Conservation (phyloP, 129 eudicot species). For the Lactuca saligna region DNA sequence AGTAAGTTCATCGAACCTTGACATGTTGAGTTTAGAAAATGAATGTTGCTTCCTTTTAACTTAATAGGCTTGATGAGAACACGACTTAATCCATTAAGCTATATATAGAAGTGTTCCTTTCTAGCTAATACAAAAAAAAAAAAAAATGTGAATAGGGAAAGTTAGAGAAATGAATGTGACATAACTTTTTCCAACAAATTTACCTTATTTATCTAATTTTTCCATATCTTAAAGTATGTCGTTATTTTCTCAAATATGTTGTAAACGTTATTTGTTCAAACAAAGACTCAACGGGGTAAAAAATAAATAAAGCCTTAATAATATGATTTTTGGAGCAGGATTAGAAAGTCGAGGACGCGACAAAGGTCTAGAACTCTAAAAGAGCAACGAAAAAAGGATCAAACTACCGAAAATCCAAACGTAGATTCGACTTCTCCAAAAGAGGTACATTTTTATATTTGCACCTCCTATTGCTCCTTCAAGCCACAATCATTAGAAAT, state of each 20-base stretch:
- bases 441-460: conserved; percentile 32
- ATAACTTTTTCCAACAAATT: not conserved
- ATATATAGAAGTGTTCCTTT: too few relatives aligned
- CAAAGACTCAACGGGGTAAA: too few relatives aligned
- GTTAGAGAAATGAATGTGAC: too few relatives aligned
- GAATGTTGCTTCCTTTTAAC: not conserved
- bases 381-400: conserved; percentile 37
- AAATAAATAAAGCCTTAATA: not conserved
- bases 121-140: too few relatives aligned
- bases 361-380: conserved; percentile 38
- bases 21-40: not conserved
- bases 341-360: conserved; percentile 48
- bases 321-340: conserved; percentile 22
- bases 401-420: conserved; percentile 23
- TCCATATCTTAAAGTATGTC: not conserved
- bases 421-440: conserved; percentile 26
- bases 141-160: too few relatives aligned
- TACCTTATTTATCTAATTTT: not conserved
- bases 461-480: not conserved
- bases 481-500: not conserved
- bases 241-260: not conserved
- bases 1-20: conserved; percentile 34
- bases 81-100: not conserved
- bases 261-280: not conserved
- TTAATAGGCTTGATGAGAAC: not conserved